Base-by-base conservation (phyloP, 495 filamentous ascomycete species). In the Aspergillus carlsbadensis region DNA sequence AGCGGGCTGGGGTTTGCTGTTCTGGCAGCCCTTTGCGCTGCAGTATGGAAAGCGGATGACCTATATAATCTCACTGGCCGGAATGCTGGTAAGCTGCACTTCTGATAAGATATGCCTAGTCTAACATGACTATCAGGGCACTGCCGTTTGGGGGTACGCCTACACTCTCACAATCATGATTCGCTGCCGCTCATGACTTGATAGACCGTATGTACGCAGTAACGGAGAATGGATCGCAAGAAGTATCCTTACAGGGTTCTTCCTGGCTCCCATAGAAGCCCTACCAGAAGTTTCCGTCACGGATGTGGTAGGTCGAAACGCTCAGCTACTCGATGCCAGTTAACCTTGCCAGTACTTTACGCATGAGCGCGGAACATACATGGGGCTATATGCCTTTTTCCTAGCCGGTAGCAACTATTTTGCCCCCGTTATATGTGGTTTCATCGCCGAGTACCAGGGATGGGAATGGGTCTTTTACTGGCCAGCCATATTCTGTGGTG, bases 11-110 rank as follows among this genome's bases (percentile, higher is more conserved):
- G 83, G 83, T 0, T 74, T 84, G 51, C 64, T 89, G 3, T 83
- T 87, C 63, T 89, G 85, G 86, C 85, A 89, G 66, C 84, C 85
- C 0, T 77, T 87, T 42, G 82, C 85, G 0, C 65, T 87, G 54
- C 80, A 85, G 55, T 88, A 82, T 71, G 86, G 86, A 33, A 87
- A 87, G 67, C 74, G 86, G n/a, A 70, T 82, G 42, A 81, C 82
- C 1, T 88, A 84, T 65, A 62, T 89, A 6, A 34, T 84, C 37
- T 84, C 80, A 5, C 72, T 84, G 52, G 65, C 79, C n/a, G 84
- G 81, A 14, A 77, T 77, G 29, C 55, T 81, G 62, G 78, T 75
- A 54, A 64, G 72, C 56, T 10, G 15, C 10, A 45, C 10, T 6
- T 13, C 43, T 15, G 26, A 13, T 7, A n/a, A n/a, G n/a, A n/a